Conservation (phyloP, 495 filamentous ascomycete genomes). For the Hypoxylon lenormandii region DNA sequence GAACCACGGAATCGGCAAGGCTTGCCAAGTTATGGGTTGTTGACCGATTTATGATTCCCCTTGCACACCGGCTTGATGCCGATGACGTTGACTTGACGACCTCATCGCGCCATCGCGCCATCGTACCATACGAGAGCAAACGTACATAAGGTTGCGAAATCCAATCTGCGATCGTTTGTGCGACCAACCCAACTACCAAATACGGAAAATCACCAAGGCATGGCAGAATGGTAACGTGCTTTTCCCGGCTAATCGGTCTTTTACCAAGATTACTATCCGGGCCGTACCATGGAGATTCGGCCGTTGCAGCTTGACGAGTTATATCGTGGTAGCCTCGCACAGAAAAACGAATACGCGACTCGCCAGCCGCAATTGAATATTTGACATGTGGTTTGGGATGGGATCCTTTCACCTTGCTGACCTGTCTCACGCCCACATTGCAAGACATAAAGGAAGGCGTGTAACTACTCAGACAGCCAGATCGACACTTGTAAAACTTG, state of each 20-base stretch:
- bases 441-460: too few relatives aligned
- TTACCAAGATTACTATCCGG: too few relatives aligned
- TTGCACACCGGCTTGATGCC: constrained; percentile 35
- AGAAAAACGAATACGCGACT: too few relatives aligned
- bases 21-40: constrained; percentile 8
- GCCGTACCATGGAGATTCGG: too few relatives aligned
- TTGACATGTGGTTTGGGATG: too few relatives aligned
- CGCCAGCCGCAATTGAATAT: too few relatives aligned
- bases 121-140: constrained; percentile 28
- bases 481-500: constrained; percentile 11
- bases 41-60: constrained; percentile 39
- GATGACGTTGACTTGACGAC: constrained; percentile 36
- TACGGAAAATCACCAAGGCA: background rate
- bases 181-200: constrained; percentile 6
- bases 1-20: constrained; percentile 21
- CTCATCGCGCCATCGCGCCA: constrained; percentile 17
- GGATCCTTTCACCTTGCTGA: too few relatives aligned
- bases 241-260: too few relatives aligned
- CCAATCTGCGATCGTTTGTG: constrained; percentile 22
- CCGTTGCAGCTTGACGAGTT: too few relatives aligned
- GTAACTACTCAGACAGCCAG: background rate
- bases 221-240: background rate
- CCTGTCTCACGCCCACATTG: too few relatives aligned
- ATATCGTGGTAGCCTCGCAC: too few relatives aligned
- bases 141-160: constrained; percentile 21